These are phyloP conservation scores for Panaeolus papilionaceus DNA, from an alignment of 768 basidiomycete species.

Conservation along the genomic window DNA sequence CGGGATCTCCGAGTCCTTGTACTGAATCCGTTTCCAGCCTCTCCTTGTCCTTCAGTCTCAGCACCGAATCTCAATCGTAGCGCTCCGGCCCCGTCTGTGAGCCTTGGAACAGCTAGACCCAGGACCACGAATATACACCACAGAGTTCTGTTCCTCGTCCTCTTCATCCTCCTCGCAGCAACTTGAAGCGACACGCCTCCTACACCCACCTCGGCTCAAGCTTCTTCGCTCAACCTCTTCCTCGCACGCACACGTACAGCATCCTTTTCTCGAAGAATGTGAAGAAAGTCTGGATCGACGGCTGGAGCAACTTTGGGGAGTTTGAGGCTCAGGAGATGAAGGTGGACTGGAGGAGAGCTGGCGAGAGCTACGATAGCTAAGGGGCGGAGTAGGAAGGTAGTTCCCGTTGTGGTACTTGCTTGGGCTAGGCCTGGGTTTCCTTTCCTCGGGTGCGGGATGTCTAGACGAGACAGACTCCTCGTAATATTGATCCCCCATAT, in stretches of 20 bases:
- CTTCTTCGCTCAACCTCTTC: background rate
- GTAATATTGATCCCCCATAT: background rate
- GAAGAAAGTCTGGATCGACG: background rate
- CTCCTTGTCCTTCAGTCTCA: background rate
- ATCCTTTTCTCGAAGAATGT: background rate
- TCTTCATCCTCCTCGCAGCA: background rate
- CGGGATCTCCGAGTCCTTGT: background rate
- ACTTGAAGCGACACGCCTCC: background rate
- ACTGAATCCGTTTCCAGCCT: background rate
- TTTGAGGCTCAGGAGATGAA: background rate
- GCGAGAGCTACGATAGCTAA: background rate
- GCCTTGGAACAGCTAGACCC: background rate
- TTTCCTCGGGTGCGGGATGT: background rate
- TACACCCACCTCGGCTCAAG: background rate
- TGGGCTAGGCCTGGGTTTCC: background rate
- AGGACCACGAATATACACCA: background rate
- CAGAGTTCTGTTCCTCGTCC: background rate
- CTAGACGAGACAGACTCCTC: background rate
- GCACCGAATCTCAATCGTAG: constrained; percentile 4
- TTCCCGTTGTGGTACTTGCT: background rate
- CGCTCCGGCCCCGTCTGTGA: background rate
- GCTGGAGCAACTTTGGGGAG: background rate
- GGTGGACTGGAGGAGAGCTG: background rate
- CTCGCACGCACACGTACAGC: background rate
- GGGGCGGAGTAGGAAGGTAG: background rate